phyloP scores from a whole-genome alignment of 768 basidiomycete species.

The Dioszegia crocea region DNA sequence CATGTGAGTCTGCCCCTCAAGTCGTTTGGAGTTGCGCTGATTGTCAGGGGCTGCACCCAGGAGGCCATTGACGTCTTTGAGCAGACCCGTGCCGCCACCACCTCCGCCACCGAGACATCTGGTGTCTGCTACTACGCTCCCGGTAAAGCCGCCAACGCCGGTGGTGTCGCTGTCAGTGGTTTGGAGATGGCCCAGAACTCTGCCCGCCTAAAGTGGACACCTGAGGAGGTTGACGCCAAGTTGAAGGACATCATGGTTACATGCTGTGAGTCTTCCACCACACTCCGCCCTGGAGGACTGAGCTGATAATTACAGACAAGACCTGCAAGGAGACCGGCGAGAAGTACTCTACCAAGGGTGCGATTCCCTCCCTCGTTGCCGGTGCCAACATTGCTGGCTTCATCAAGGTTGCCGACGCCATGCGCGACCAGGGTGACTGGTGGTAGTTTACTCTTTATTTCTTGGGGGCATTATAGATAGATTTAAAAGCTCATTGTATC shows the following conservation, averaged over 20 bases:
- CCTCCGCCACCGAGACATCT: slow-evolving; percentile 45
- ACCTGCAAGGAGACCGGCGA: slow-evolving; percentile 60
- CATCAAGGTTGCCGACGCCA: slow-evolving; percentile 60
- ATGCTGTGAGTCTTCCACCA: slow-evolving; percentile 55
- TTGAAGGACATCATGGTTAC: slow-evolving; percentile 68
- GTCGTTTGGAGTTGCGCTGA: not conserved
- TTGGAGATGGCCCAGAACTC: slow-evolving; percentile 80
- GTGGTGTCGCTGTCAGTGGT: slow-evolving; percentile 73
- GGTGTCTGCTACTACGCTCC: slow-evolving; percentile 67
- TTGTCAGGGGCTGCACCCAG: slow-evolving; percentile 59
- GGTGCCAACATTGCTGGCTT: slow-evolving; percentile 69
- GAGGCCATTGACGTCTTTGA: slow-evolving; percentile 73
- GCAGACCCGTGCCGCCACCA: slow-evolving; percentile 55
- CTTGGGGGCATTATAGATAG: not conserved
- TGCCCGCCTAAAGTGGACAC: slow-evolving; percentile 59
- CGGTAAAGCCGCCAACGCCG: slow-evolving; percentile 64
- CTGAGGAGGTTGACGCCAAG: slow-evolving; percentile 63
- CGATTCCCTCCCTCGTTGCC: slow-evolving; percentile 56
- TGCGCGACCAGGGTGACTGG: slow-evolving; percentile 71
- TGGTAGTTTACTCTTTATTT: slow-evolving; percentile 54
- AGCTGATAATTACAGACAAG: slow-evolving; percentile 41
- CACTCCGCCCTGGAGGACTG: too few species aligned
- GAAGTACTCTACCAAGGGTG: slow-evolving; percentile 56
- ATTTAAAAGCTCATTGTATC: not conserved
- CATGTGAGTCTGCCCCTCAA: slow-evolving; percentile 54